Conservation (phyloP, 768 basidiomycete species). For the Tylopilus sp. region DNA sequence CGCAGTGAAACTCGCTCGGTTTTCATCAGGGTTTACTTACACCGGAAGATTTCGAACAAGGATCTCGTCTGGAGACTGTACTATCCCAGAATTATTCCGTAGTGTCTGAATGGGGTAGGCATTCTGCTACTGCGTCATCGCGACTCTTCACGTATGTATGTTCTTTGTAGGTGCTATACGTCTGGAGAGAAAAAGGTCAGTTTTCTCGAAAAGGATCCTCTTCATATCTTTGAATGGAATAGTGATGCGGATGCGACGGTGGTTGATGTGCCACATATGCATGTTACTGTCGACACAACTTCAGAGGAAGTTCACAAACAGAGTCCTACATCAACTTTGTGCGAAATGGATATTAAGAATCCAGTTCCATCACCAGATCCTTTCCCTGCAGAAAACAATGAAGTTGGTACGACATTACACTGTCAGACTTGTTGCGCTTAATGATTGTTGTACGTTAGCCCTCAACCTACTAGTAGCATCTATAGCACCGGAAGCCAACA, state of each 20-base stretch:
- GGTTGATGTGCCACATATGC: no score
- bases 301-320: no score
- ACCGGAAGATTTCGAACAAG: background rate
- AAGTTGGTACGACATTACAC: no score
- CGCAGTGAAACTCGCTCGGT: background rate
- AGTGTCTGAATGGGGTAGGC: conserved; percentile 2
- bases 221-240: background rate
- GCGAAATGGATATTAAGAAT: no score
- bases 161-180: background rate
- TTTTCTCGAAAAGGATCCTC: background rate
- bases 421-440: no score
- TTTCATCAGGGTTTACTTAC: conserved; percentile 4
- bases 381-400: no score
- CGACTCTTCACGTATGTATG: background rate
- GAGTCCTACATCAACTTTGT: no score
- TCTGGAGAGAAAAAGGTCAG: background rate
- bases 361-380: no score
- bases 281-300: no score
- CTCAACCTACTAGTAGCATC: no score
- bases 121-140: background rate
- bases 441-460: no score
- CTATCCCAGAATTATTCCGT: conserved; percentile 7
- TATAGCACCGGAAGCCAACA: no score
- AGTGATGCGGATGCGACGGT: background rate
- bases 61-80: background rate